Evolutionary conservation across 169 alveolate species (phyloP).

Genomic region (Eimeria brunetti): DNA sequence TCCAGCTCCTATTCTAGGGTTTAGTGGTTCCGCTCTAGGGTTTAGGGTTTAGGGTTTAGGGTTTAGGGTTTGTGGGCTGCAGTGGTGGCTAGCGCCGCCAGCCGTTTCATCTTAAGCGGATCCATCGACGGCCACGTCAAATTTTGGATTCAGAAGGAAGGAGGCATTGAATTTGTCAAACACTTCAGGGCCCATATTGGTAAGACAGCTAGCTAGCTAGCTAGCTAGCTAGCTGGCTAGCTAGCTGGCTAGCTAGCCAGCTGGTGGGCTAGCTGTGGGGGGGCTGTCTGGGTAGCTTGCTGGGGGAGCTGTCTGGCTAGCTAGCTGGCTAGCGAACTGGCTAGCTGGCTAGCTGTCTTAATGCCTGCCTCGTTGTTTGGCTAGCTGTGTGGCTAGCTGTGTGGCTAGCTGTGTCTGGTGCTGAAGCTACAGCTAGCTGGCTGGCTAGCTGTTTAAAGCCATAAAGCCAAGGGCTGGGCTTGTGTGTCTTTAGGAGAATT

Average conservation of each 20-base stretch:
- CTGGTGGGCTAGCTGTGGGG: too few relatives aligned
- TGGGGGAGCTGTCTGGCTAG: too few relatives aligned
- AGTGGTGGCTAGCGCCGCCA: conserved; percentile 90
- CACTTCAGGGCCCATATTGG: conserved; percentile 97
- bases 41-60: neutral
- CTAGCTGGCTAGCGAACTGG: neutral
- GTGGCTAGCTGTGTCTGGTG: conserved; percentile 1
- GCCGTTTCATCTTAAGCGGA: conserved; percentile 95
- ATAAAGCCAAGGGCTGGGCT: neutral
- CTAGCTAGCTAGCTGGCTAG: too few relatives aligned
- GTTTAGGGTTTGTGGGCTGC: neutral
- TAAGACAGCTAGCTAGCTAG: conserved; percentile 61
- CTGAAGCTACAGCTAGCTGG: conserved; percentile 6
- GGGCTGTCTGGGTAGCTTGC: too few relatives aligned
- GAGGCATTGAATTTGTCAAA: conserved; percentile 97
- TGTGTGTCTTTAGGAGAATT: conserved; percentile 53
- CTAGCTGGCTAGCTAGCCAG: too few relatives aligned
- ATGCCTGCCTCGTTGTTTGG: neutral
- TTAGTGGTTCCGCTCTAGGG: too few relatives aligned
- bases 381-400: neutral
- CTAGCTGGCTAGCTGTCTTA: neutral
- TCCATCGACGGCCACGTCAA: conserved; percentile 97
- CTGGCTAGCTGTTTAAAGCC: neutral
- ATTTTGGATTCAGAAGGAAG: conserved; percentile 97
- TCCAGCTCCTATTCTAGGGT: neutral